Evolutionary conservation across 2,329 filamentous ascomycete genomes (phyloP).

Genomic region (Lomentospora prolificans): DNA sequence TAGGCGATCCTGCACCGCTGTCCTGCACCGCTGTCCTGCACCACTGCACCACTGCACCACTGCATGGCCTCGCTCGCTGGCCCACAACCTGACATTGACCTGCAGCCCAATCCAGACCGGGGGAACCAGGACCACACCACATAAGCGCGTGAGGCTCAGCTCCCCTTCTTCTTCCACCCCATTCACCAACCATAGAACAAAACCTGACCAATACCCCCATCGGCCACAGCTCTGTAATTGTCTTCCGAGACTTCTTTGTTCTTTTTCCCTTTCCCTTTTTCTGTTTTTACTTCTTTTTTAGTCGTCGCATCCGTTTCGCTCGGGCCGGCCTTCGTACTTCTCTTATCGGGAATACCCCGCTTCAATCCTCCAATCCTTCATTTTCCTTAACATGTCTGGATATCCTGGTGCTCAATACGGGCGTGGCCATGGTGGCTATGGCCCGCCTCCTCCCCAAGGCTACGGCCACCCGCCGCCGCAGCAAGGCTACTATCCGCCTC

Average conservation of each 20-base stretch:
- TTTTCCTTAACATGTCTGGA: slow-evolving; percentile 5
- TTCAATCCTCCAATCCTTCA: not conserved
- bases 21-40: too few species aligned
- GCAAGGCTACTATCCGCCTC: slow-evolving; percentile 3
- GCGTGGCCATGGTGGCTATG: not conserved
- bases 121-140: not conserved
- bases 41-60: not conserved
- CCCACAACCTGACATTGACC: not conserved
- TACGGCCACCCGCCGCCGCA: slow-evolving; percentile 3
- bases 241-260: not conserved
- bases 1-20: too few species aligned
- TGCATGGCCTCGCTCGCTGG: not conserved
- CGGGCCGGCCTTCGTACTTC: too few species aligned
- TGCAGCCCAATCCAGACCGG: not conserved
- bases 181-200: not conserved
- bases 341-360: not conserved
- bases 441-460: not conserved
- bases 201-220: not conserved
- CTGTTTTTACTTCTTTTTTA: not conserved
- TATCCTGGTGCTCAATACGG: slow-evolving; percentile 6
- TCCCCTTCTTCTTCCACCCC: not conserved
- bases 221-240: not conserved
- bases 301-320: not conserved
- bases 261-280: not conserved
- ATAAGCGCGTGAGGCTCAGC: slow-evolving; percentile 5